Conservation (phyloP, 768 basidiomycete species). For the Suillus subaureus region DNA sequence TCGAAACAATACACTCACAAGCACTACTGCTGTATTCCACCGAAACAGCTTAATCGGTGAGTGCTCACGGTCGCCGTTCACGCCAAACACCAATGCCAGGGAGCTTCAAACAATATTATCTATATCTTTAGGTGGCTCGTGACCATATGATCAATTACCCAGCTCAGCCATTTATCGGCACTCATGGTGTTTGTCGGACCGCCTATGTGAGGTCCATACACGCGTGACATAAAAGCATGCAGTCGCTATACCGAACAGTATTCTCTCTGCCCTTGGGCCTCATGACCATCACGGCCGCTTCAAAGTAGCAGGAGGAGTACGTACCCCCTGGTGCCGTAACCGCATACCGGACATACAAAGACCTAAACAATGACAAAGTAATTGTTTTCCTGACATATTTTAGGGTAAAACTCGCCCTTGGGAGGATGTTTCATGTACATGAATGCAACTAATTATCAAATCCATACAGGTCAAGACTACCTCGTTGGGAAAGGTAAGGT, state of each 20-base stretch:
- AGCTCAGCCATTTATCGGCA: too few relatives aligned
- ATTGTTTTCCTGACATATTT: constrained; percentile 61
- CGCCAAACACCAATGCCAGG: background rate
- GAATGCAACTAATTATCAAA: constrained; percentile 35
- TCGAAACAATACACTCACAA: background rate
- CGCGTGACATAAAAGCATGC: background rate
- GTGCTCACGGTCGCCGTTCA: background rate
- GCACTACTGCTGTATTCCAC: background rate
- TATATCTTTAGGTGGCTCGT: background rate
- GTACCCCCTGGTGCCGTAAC: constrained; percentile 57
- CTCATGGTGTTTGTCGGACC: background rate
- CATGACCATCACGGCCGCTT: constrained; percentile 59
- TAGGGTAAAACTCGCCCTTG: constrained; percentile 46
- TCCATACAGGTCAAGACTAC: constrained; percentile 42
- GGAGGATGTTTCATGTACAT: constrained; percentile 40
- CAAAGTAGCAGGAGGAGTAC: constrained; percentile 49
- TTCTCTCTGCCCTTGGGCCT: background rate
- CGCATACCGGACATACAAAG: constrained; percentile 57
- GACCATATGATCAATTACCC: background rate
- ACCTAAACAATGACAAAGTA: constrained; percentile 49
- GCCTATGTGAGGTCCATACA: background rate
- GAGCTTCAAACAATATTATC: background rate
- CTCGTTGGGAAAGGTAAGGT: constrained; percentile 55
- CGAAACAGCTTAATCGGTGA: background rate
- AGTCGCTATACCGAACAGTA: background rate